Evolutionary conservation across 257 asterid species (phyloP), one percentile per base, ranked within the genome.

Genomic region (Linaria vulgaris): DNA sequence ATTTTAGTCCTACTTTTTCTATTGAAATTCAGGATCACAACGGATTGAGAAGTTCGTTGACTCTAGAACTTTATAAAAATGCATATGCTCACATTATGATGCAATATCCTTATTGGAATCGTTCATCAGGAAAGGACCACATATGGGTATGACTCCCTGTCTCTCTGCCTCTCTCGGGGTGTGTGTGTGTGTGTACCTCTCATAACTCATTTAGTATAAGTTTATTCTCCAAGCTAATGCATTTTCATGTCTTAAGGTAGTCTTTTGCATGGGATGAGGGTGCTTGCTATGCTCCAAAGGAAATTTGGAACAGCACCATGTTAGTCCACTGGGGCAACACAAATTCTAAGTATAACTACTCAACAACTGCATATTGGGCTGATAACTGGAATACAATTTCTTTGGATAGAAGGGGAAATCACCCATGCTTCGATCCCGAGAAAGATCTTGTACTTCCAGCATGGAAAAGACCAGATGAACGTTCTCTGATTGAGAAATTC

Each of bases 271-370:
- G 99, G 99, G 99, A 94, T 68, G 99, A 94, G 79, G 95, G 99
- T 68, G 99, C 99, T 69, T 94, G 99, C 84, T 89, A 85, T 81
- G 97, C 99, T 60, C 97, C 99, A 4, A 94, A 87, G 81, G 99
- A 94, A 74, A 94, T 94, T 76, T 89, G 99, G 97, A 84, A 83
- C 82, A 89, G 99, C 77, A 85, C 79, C 85, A 89, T 94, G 99
- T 74, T 94, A 73, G 99, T 94, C 66, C 99, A 94, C 65, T 94
- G 99, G 99, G 99, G 96, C 50, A 94, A 94, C 77, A 83, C 97
- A 27, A 94, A 94, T 79, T 77, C 87, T 9, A 90, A 94, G 83
- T 83, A 94, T 73, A 94, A 83, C 58, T 81, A 83, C 76, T 94
- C 99, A 31, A 94, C 97, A 53, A 94, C 99, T 55, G 99, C 99